phyloP scores from a whole-genome alignment of 2,329 filamentous ascomycete species.

The Epichloe gansuensis region DNA sequence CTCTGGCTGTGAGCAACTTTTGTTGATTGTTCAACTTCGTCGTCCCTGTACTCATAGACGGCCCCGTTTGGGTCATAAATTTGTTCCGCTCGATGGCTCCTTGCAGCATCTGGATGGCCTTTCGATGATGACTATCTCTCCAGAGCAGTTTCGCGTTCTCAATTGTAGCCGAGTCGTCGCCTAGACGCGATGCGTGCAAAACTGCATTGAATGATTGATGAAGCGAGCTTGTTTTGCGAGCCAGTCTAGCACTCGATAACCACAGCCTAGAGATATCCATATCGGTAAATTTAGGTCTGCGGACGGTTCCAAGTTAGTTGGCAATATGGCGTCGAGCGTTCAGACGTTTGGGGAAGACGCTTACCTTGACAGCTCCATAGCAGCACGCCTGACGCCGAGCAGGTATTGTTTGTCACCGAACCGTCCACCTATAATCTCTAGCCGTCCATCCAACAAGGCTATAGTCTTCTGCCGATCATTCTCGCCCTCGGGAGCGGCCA shows the following conservation, averaged over 20 bases:
- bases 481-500: conserved; percentile 31
- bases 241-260: conserved; percentile 74
- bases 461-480: conserved; percentile 23
- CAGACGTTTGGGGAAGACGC: conserved; percentile 10
- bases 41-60: conserved; percentile 20
- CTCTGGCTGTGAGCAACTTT: conserved; percentile 57
- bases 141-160: conserved; percentile 89
- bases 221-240: conserved; percentile 71
- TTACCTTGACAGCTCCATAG: conserved; percentile 68
- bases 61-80: conserved; percentile 45
- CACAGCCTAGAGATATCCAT: conserved; percentile 72
- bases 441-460: conserved; percentile 50
- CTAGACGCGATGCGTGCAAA: conserved; percentile 72
- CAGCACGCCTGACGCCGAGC: conserved; percentile 71
- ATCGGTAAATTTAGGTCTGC: conserved; percentile 48
- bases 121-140: conserved; percentile 85
- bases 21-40: conserved; percentile 35
- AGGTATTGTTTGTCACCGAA: conserved; percentile 90
- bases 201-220: conserved; percentile 91
- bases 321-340: not conserved
- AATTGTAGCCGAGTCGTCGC: conserved; percentile 78
- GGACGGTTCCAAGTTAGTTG: not conserved
- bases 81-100: conserved; percentile 72
- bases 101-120: conserved; percentile 85
- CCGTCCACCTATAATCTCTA: conserved; percentile 83